Evolutionary conservation across 176 grass and related monocot genomes (phyloP), one percentile per base, ranked within the genome.

Genomic region (Puccinellia tenuiflora): DNA sequence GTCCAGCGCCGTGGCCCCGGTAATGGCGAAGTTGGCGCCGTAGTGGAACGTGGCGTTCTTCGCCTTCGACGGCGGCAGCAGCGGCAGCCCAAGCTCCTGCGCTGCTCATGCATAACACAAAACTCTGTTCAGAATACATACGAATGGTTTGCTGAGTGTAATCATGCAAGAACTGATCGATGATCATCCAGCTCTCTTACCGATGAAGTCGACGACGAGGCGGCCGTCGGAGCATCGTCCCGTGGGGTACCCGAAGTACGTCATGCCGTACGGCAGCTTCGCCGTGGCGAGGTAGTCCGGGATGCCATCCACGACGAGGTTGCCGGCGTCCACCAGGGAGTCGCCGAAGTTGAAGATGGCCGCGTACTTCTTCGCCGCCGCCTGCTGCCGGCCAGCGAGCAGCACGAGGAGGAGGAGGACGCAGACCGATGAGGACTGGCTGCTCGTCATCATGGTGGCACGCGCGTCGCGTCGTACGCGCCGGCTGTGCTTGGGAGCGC

Each of bases 311-410:
- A 39, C 72, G 29, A 88, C 85, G 5, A 97, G 89, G 88, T 97
- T 97, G 21, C 94, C 94, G 17, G 91, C 79, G 69, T 97, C 94
- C 35, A 84, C 79, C 1, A 97, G 94, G 2, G 94, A 97, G 51
- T 97, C 94, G 0, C 94, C 94, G 40, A 97, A 97, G 87, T 90
- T 97, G 71, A 94, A 97, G 81, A 97, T 94, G 55, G 94, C 91
- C 0, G 92, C 91, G 82, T 97, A 97, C 34, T 85, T 87, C 70
- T 48, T 26, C 54, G 87, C 88, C 2, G 68, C 77, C 5, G 45
- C 42, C 48, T 62, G 68, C 30, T 50, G 29, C 62, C n/a, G 78
- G 52, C 42, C 73, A 4, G 66, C 43, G 14, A 59, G 48, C 20
- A 80, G 65, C 65, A 80, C 65, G 45, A 86, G 5, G 26, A 88